A percentile compares a stretch with the other conserved stretches of the same genome.
These are phyloP conservation scores for Blepharisma japonicum DNA, from an alignment of 73 alveolate species.

Conservation along the genomic window DNA sequence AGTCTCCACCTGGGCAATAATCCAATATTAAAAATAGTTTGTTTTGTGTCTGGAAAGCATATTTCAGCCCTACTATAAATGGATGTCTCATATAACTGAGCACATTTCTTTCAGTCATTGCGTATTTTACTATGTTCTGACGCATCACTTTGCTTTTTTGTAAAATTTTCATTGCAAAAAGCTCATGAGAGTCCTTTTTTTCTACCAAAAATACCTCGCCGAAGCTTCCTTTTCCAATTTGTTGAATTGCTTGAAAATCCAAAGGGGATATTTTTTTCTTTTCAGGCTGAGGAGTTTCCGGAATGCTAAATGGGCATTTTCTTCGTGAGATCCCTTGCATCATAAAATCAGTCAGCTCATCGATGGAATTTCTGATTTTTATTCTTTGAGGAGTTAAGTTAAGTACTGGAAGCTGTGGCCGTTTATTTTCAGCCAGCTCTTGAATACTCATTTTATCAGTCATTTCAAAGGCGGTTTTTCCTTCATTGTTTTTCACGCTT, in stretches of 20 bases:
- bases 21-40: conserved; percentile 83
- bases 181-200: conserved; percentile 37
- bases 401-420: too few relatives aligned
- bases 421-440: too few relatives aligned
- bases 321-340: too few relatives aligned
- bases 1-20: conserved; percentile 91
- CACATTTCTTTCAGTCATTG: conserved; percentile 91
- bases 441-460: too few relatives aligned
- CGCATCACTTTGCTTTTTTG: conserved; percentile 79
- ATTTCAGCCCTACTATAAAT: conserved; percentile 87
- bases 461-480: too few relatives aligned
- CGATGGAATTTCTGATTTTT: too few relatives aligned
- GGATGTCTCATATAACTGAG: conserved; percentile 85
- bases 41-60: conserved; percentile 83
- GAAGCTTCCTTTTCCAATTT: conserved; percentile 78
- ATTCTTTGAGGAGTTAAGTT: too few relatives aligned
- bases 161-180: conserved; percentile 83
- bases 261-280: conserved; percentile 54
- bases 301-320: too few relatives aligned
- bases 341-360: too few relatives aligned
- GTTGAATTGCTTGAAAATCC: conserved; percentile 48
- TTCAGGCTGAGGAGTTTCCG: not conserved
- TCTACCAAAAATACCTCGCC: conserved; percentile 81
- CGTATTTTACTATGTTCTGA: conserved; percentile 81
- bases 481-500: too few relatives aligned